phyloP scores from a whole-genome alignment of 73 alveolate species.

The Diophrys appendiculata region DNA sequence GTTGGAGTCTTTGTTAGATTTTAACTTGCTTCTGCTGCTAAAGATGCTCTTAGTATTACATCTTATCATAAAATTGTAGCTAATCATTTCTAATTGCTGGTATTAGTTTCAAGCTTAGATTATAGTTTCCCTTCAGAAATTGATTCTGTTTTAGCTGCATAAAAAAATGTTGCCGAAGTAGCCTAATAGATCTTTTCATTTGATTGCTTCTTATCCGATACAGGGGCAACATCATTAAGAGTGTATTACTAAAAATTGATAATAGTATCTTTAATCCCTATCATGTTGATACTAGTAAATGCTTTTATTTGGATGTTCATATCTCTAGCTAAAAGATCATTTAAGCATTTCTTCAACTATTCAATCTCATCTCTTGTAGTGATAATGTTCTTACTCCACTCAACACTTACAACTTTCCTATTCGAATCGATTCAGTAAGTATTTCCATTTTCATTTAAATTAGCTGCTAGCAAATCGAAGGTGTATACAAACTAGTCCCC shows the following conservation, averaged over 20 bases:
- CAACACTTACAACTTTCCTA: slow-evolving; percentile 32
- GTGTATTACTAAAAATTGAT: slow-evolving; percentile 2
- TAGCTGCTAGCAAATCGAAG: slow-evolving; percentile 16
- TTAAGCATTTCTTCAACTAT: background rate
- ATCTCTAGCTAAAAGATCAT: background rate
- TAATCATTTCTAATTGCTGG: slow-evolving; percentile 20
- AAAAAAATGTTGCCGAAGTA: slow-evolving; percentile 7
- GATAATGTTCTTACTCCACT: slow-evolving; percentile 34
- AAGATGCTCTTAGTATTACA: slow-evolving; percentile 11
- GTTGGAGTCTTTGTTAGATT: background rate
- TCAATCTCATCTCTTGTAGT: slow-evolving; percentile 23
- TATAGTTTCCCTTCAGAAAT: slow-evolving; percentile 25
- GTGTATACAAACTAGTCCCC: slow-evolving; percentile 1
- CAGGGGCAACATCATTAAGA: background rate
- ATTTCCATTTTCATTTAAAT: background rate
- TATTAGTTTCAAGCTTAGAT: slow-evolving; percentile 5
- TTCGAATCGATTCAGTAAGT: slow-evolving; percentile 14
- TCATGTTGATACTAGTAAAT: background rate
- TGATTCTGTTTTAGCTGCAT: background rate
- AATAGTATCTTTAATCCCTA: slow-evolving; percentile 12
- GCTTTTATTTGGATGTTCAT: background rate
- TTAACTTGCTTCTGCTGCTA: background rate
- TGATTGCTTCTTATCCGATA: slow-evolving; percentile 30
- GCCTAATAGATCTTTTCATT: slow-evolving; percentile 16
- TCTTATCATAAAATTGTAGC: slow-evolving; percentile 11